Base-by-base conservation (phyloP, 2,329 filamentous ascomycete genomes). In the Sordariomycetes sp. region DNA sequence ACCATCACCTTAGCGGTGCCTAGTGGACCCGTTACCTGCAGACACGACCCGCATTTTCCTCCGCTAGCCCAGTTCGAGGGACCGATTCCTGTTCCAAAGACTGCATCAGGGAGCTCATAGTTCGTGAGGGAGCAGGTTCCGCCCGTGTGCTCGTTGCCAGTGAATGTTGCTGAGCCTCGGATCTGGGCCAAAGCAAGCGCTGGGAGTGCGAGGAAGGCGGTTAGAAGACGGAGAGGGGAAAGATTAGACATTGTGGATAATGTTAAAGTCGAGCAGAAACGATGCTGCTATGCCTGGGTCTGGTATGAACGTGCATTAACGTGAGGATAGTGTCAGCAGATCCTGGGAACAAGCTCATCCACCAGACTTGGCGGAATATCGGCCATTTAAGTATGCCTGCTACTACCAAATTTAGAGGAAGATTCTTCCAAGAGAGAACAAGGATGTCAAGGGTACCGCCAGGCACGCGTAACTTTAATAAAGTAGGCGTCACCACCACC, bases 1-100 rank as follows among this genome's bases (percentile, higher is more conserved):
- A 61, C 61, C 61, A 62, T 62, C 55, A 61, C 61, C 34, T 57
- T 60, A 20, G 57, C 58, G 20, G 28, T 61, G 3, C 60, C 60
- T 14, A 50, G 6, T 11, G 61, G 60, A 1, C 61, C 61, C 20
- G 24, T 58, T 1, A 62, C 61, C 32, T 61, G 59, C 20, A 62
- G 51, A 37, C 61, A 62, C 1, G 59, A 54, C 1, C 61, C 61
- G 58, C 61, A 62, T 34, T 60, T 59, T 7, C 54, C 54, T 1
- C 59, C 61, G 28, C 43, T 55, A 1, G 55, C 57, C 61, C 61
- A 62, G 59, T 62, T 60, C 2, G 57, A 53, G 3, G 60, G 59
- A 5, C 61, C 61, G n/a, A 62, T 60, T 2, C 61, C 61, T 1
- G 58, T 57, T 7, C 60, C 61, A 28, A 40, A 62, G 24, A 62